A percentile compares a stretch with the other conserved stretches of the same genome.
Evolutionary conservation across 257 asterid genomes (phyloP).

Genomic region (Verbascum thapsus): DNA sequence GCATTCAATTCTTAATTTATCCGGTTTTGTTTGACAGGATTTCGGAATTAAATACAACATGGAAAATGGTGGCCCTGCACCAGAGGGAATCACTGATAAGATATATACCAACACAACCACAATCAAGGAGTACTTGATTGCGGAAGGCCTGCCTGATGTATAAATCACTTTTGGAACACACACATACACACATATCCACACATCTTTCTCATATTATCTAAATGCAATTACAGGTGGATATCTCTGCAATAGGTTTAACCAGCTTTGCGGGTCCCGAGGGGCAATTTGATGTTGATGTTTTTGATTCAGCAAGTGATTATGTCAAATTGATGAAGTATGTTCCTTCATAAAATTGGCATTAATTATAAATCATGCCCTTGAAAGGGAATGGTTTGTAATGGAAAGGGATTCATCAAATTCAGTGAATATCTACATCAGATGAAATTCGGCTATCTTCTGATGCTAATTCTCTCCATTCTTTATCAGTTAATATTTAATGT

Average conservation of each 20-base stretch:
- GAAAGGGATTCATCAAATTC: no score
- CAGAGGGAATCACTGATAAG: conserved; percentile 89
- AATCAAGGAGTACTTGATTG: conserved; percentile 83
- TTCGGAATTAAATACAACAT: conserved; percentile 98
- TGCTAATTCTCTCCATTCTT: no score
- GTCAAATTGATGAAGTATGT: conserved; percentile 95
- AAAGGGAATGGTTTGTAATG: conserved; percentile 6
- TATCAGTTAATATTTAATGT: conserved; percentile 15
- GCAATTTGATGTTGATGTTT: conserved; percentile 88
- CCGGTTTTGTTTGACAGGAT: conserved; percentile 54
- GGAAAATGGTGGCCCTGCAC: conserved; percentile 99
- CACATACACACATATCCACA: background rate
- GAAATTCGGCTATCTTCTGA: background rate
- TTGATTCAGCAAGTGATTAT: conserved; percentile 88
- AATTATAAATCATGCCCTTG: conserved; percentile 12
- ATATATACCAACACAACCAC: conserved; percentile 85
- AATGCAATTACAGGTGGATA: conserved; percentile 69
- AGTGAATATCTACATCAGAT: background rate
- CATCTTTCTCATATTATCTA: conserved; percentile 19
- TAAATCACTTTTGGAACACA: conserved; percentile 28
- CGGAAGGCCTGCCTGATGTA: conserved; percentile 96
- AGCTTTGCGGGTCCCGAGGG: conserved; percentile 89
- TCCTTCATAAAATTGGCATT: conserved; percentile 13
- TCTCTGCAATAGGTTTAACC: conserved; percentile 59
- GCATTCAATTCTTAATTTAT: conserved; percentile 23